These are phyloP conservation scores for Mytilinidion resinicola DNA, from an alignment of 495 filamentous ascomycete species.

Conservation along the genomic window DNA sequence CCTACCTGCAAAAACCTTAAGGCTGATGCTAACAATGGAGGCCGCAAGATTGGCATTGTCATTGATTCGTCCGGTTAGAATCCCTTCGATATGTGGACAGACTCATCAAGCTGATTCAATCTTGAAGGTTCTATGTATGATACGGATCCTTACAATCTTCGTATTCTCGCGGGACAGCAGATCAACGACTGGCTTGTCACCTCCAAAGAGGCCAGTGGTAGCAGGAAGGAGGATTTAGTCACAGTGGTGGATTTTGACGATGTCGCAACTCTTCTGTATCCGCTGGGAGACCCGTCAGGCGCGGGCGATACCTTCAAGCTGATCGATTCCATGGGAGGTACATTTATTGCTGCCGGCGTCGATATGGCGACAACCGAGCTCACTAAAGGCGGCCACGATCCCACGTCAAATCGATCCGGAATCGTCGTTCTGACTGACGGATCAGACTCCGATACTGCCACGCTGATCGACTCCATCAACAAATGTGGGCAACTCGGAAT, in stretches of 20 bases:
- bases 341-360: constrained; percentile 22
- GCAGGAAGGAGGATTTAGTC: constrained; percentile 21
- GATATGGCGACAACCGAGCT: constrained; percentile 17
- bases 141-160: constrained; percentile 20
- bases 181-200: constrained; percentile 22
- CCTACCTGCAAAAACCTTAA: constrained; percentile 12
- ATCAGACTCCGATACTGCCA: constrained; percentile 12
- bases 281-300: constrained; percentile 23
- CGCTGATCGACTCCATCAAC: constrained; percentile 11
- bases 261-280: constrained; percentile 14
- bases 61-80: constrained; percentile 15
- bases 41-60: constrained; percentile 22
- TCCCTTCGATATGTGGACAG: no score
- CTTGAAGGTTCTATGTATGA: constrained; percentile 8
- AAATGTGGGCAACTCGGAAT: constrained; percentile 8
- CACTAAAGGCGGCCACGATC: constrained; percentile 17
- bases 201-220: constrained; percentile 7
- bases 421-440: constrained; percentile 28
- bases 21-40: constrained; percentile 18
- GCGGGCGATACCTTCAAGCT: constrained; percentile 14
- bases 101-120: no score
- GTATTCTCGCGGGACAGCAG: constrained; percentile 12
- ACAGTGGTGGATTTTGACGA: constrained; percentile 25
- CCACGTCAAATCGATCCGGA: constrained; percentile 19
- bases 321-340: constrained; percentile 15